A percentile compares a stretch with the other conserved stretches of the same genome.
Conservation (phyloP, 2,329 filamentous ascomycete genomes). For the Fusarium illudens region DNA sequence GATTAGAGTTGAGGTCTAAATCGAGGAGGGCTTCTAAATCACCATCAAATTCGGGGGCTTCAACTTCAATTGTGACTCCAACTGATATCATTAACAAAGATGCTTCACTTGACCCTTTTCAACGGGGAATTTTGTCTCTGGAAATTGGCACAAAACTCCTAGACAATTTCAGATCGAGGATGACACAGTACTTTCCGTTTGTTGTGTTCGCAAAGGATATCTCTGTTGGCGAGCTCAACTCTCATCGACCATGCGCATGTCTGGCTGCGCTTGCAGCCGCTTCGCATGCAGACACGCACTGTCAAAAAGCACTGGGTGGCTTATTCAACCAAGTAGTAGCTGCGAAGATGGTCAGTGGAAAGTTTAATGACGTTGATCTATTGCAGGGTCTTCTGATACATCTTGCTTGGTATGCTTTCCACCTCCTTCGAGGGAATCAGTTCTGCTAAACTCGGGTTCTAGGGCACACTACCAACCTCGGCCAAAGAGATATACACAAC, state of each 20-base stretch:
- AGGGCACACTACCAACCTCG: slow-evolving; percentile 47
- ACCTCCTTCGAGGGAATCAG: fast-evolving
- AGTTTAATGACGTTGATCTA: slow-evolving; percentile 40
- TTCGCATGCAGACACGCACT: slow-evolving; percentile 16
- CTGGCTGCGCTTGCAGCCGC: slow-evolving; percentile 41
- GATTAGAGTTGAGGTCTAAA: not conserved
- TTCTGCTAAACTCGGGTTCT: not conserved
- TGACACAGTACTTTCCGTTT: slow-evolving; percentile 43
- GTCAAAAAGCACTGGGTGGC: slow-evolving; percentile 33
- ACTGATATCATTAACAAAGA: slow-evolving; percentile 1
- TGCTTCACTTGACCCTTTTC: slow-evolving; percentile 35
- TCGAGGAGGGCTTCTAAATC: slow-evolving; percentile 15
- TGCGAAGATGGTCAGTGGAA: slow-evolving; percentile 22
- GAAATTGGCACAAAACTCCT: slow-evolving; percentile 30
- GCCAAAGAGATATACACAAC: slow-evolving; percentile 41
- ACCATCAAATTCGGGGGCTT: not conserved
- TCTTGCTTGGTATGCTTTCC: slow-evolving; percentile 40
- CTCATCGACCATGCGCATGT: slow-evolving; percentile 35
- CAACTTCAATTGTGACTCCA: not conserved
- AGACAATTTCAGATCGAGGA: slow-evolving; percentile 24
- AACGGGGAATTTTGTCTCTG: slow-evolving; percentile 18
- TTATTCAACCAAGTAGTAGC: slow-evolving; percentile 41
- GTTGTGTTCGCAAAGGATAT: slow-evolving; percentile 32
- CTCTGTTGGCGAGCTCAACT: slow-evolving; percentile 25
- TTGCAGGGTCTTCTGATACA: slow-evolving; percentile 44